phyloP scores from a whole-genome alignment of 176 grass and related monocot genomes.

The Puya raimondii region DNA sequence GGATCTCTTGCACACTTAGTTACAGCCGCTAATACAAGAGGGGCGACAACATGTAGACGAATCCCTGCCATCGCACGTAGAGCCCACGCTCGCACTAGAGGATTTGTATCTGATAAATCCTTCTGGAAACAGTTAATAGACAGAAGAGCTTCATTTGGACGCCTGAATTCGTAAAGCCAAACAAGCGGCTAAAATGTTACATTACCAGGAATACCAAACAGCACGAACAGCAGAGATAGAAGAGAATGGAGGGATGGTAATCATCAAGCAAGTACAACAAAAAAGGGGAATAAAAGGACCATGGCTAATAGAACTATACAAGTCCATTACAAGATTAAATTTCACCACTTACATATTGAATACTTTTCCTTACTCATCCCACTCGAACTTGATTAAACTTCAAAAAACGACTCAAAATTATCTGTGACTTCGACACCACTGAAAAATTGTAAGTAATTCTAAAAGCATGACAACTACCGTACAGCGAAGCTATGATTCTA shows the following conservation, averaged over 20 bases:
- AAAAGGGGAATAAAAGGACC: no score
- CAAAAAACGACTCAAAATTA: no score
- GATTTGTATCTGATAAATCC: conserved; percentile 85
- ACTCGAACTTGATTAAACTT: no score
- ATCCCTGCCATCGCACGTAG: conserved; percentile 91
- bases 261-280: no score
- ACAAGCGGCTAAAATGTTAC: conserved; percentile 1
- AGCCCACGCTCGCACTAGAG: conserved; percentile 89
- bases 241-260: no score
- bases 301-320: no score
- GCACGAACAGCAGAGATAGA: neutral
- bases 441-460: no score
- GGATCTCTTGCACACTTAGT: conserved; percentile 82
- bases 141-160: conserved; percentile 89
- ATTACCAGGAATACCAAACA: neutral
- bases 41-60: conserved; percentile 65
- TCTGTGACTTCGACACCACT: no score
- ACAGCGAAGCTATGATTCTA: neutral
- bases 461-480: no score
- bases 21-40: conserved; percentile 60
- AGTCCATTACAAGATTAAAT: no score
- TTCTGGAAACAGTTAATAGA: conserved; percentile 98
- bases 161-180: conserved; percentile 29
- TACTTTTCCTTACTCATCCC: no score
- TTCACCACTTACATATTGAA: no score